phyloP scores from a whole-genome alignment of 768 basidiomycete genomes.

The Leucosporidium yakuticum region DNA sequence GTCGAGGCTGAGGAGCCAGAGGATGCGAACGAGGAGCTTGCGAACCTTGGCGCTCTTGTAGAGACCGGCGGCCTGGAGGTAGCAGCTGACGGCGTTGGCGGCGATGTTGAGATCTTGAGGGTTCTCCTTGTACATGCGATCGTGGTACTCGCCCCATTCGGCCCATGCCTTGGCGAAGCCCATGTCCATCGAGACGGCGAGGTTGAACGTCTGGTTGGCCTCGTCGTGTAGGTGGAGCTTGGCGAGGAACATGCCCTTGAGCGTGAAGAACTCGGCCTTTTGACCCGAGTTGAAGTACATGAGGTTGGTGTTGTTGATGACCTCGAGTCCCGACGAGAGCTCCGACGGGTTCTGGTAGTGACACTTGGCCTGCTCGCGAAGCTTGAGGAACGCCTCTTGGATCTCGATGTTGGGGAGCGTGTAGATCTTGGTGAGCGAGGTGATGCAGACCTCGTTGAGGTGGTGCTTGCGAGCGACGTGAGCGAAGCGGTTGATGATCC shows the following conservation, averaged over 20 bases:
- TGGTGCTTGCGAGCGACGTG: constrained; percentile 97
- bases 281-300: constrained; percentile 92
- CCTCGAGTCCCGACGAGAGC: constrained; percentile 87
- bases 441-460: constrained; percentile 90
- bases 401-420: constrained; percentile 99
- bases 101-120: constrained; percentile 59
- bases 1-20: constrained; percentile 95
- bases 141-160: constrained; percentile 93
- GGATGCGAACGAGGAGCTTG: constrained; percentile 77
- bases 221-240: constrained; percentile 72
- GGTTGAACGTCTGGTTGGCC: constrained; percentile 82
- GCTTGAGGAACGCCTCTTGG: constrained; percentile 96
- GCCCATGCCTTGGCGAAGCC: constrained; percentile 94
- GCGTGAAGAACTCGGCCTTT: constrained; percentile 96
- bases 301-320: constrained; percentile 98
- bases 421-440: constrained; percentile 92
- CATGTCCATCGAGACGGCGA: constrained; percentile 95
- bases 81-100: constrained; percentile 90
- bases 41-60: constrained; percentile 92
- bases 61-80: constrained; percentile 90
- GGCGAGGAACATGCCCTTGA: constrained; percentile 98
- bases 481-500: constrained; percentile 99
- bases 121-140: constrained; percentile 82
- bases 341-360: constrained; percentile 94
- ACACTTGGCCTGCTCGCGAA: constrained; percentile 95